Base-by-base conservation (phyloP, 1,284 basidiomycete species). In the Tausonia pullulans region DNA sequence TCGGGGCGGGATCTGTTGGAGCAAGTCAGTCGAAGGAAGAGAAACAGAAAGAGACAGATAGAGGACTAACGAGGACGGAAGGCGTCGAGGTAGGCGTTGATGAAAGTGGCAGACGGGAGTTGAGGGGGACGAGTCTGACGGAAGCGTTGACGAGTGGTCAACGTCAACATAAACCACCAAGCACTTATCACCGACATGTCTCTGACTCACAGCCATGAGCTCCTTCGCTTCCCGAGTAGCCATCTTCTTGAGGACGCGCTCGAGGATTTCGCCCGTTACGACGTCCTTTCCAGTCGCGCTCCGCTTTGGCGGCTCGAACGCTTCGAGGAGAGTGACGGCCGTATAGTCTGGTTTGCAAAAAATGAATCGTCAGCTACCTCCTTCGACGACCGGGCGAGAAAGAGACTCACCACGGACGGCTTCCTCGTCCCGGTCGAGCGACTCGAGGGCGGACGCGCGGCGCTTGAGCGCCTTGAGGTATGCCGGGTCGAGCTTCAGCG, bases 391-490 rank as follows among this genome's bases (percentile, higher is more conserved):
- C 27, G 27, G 27, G 27, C 16, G 4, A 16, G 50, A 43, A 46
- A n/a, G 41, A 60, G 60, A 69, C 81, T 9, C 60, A 89, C 90
- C 90, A 72, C 88, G 82, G 48, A 96, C 76, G 41, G 90, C 82
- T 68, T 88, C 87, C 73, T 88, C 83, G 66, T 83, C 83, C 56
- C 84, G 81, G 60, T 84, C 85, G 51, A 98, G 81, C 40, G 82
- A 82, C 74, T 98, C 95, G 46, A 87, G 78, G 1, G 95, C 94
- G 40, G 83, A 84, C 5, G 88, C 96, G 61, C 96, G 84, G 69
- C 96, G 82, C 79, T 97, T 96, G 67, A 99, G 81, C 2, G 96
- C 95, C 78, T 98, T 98, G 75, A 97, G 83, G 76, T 99, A 98
- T 68, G 80, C 84, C 39, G 80, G 78, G 77, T 98, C 93, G 62